Conservation (phyloP, 371 early-diverging fungal species). For the Apophysomyces trapeziformis region DNA sequence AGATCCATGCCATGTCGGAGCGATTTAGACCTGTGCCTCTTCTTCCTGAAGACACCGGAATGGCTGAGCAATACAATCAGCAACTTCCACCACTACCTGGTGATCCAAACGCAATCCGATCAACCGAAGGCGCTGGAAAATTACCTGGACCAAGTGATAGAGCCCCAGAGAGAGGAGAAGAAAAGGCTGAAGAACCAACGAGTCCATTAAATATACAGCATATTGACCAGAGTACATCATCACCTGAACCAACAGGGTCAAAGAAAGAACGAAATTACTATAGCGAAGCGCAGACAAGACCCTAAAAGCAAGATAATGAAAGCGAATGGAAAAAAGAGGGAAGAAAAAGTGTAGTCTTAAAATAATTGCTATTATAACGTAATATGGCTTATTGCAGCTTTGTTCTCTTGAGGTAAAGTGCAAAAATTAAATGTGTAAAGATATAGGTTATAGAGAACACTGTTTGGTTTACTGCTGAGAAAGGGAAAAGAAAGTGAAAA, state of each 20-base stretch:
- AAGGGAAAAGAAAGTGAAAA: no score
- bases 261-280: neutral
- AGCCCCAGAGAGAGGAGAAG: neutral
- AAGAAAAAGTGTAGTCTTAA: no score
- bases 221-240: neutral
- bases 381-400: no score
- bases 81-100: neutral
- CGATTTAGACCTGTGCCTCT: slow-evolving; percentile 23
- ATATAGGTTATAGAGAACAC: no score
- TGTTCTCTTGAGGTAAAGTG: no score
- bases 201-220: neutral
- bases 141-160: neutral
- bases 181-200: neutral
- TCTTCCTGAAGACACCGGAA: slow-evolving; percentile 1
- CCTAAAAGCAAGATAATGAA: neutral
- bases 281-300: neutral
- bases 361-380: no score
- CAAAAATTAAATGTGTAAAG: no score
- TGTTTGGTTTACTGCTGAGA: no score
- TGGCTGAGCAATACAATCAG: neutral
- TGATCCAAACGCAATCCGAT: neutral
- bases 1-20: slow-evolving; percentile 18
- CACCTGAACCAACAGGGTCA: neutral
- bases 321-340: no score
- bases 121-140: slow-evolving; percentile 1